Evolutionary conservation across 345 rosid species (phyloP).

Genomic region (Combretum micranthum): DNA sequence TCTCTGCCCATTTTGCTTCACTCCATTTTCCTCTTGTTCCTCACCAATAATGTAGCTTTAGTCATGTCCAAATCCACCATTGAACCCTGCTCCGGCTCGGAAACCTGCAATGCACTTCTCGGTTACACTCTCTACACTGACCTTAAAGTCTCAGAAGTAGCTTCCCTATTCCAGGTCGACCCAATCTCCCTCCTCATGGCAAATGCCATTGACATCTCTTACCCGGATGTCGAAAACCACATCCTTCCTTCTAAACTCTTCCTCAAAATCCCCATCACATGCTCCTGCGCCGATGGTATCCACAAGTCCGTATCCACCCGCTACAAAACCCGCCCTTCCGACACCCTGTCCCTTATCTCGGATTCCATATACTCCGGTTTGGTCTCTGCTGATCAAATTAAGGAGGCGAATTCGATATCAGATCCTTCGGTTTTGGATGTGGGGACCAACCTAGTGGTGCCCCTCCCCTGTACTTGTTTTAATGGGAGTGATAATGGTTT

Average conservation of each 20-base stretch:
- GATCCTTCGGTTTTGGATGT: constrained; percentile 71
- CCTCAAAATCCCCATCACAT: constrained; percentile 66
- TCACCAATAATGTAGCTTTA: constrained; percentile 27
- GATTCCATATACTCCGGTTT: constrained; percentile 66
- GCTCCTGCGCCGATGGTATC: constrained; percentile 91
- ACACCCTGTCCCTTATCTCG: constrained; percentile 53
- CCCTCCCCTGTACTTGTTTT: constrained; percentile 91
- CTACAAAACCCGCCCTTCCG: constrained; percentile 84
- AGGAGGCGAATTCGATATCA: constrained; percentile 66
- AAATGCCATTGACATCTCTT: constrained; percentile 84
- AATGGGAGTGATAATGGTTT: constrained; percentile 74
- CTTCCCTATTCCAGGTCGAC: constrained; percentile 89
- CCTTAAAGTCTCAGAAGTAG: constrained; percentile 84
- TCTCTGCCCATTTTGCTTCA: not conserved
- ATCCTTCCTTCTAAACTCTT: constrained; percentile 82
- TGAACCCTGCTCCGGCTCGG: constrained; percentile 82
- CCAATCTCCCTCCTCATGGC: constrained; percentile 66
- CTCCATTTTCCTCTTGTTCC: constrained; percentile 12
- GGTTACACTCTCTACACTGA: constrained; percentile 93
- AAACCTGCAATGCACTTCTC: constrained; percentile 72
- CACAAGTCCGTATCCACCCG: constrained; percentile 66
- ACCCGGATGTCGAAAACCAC: constrained; percentile 89
- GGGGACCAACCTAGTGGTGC: constrained; percentile 63
- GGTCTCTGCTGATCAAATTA: constrained; percentile 83
- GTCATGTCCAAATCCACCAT: constrained; percentile 74